A percentile compares a stretch with the other conserved stretches of the same genome.
phyloP scores from a whole-genome alignment of 202 grass and related monocot species.

The Schoenoplectus triqueter region DNA sequence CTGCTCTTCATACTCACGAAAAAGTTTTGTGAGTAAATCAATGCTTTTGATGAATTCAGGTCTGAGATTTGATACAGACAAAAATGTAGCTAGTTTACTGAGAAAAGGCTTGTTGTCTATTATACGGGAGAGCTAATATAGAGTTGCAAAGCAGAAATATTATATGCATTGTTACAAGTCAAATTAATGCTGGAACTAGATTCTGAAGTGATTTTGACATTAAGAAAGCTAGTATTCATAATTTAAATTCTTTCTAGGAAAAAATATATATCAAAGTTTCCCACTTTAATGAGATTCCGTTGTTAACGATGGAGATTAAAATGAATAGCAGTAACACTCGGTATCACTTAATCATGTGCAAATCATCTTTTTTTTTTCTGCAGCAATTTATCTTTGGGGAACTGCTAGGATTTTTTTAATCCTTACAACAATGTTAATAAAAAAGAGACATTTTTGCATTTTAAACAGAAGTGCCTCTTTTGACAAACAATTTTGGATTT shows the following conservation, averaged over 20 bases:
- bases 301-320: conserved; percentile 36
- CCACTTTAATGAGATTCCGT: conserved; percentile 26
- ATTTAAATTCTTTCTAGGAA: background rate
- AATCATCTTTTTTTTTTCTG: background rate
- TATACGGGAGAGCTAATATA: conserved; percentile 1
- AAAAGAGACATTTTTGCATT: background rate
- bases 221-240: conserved; percentile 13
- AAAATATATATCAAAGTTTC: background rate
- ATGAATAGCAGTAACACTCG: background rate
- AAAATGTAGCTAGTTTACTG: conserved; percentile 38
- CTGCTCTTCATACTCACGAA: conserved; percentile 41
- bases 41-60: conserved; percentile 49
- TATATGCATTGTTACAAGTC: conserved; percentile 29
- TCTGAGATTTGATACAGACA: conserved; percentile 44
- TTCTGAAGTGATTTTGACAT: conserved; percentile 33
- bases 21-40: conserved; percentile 45
- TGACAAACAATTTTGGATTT: background rate
- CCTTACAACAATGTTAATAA: background rate
- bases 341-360: background rate
- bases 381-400: background rate
- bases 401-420: background rate
- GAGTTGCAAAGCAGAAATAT: conserved; percentile 24
- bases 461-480: background rate
- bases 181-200: conserved; percentile 19
- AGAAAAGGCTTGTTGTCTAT: background rate